Evolutionary conservation across 257 asterid species (phyloP), one percentile per base, ranked within the genome.

Genomic region (Penstemon eatonii): DNA sequence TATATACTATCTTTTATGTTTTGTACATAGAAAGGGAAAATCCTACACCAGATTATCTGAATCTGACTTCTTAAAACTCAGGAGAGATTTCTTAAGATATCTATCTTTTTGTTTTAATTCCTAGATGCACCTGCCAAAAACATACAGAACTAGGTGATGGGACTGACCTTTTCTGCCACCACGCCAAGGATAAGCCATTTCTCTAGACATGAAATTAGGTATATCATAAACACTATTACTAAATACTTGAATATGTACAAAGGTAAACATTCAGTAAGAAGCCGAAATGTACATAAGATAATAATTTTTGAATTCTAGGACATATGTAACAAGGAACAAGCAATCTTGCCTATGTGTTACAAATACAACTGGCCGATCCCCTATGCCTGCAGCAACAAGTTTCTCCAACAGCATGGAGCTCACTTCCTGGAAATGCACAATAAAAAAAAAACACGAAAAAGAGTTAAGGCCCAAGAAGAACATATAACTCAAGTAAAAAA

Each of bases 361-460:
- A 75, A 91, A 94, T 66, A 94, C 84, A 66, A 94, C 97, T 0
- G 97, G 99, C 13, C 97, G 90, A 74, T 89, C 89, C 60, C 99
- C 99, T 77, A 94, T 94, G 59, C 97, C 99, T 49, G 97, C 97
- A 74, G 86, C 84, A 68, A 86, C 78, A 70, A 94, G 95, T 85
- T 87, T 91, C 63, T 91, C 91, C 63, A 94, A 80, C 73, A 94
- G 82, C 96, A 89, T 91, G 63, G 97, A 85, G 86, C 99, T 94
- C 65, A 86, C 96, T 84, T 94, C 99, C 99, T 94, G 87, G 40
- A 62, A 54, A 69, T 19, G 52, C 5, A 57, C 65, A 44, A 25
- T 46, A 76, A 67, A 56, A 57, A 76, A 52, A 63, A 68, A 59
- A 25, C 2, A 25, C 33, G 2, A 25, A 25, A 25, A 25, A 25